Base-by-base conservation (phyloP, 805 yeast genomes). In the Saturnispora galanensis region DNA sequence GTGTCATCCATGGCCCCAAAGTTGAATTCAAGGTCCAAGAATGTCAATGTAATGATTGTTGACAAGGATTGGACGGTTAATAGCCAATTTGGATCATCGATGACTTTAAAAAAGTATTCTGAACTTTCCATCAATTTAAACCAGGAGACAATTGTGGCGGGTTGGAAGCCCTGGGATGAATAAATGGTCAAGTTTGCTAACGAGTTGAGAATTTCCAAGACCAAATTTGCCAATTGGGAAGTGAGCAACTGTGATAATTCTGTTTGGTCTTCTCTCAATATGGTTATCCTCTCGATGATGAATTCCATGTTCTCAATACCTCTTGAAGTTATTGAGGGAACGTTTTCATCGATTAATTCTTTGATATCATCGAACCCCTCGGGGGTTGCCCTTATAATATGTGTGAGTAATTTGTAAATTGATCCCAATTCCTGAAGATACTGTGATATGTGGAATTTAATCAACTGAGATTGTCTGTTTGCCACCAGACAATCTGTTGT, bases 21-120 rank as follows among this genome's bases (percentile, higher is more conserved):
- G 31, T 73, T 67, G 32, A 71, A 68, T 36, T 78, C 74, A 47
- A 81, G 62, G 42, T 84, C 86, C 18, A 84, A 55, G 33, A 81
- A 59, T 26, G 76, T 55, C 9, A 83, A 52, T 3, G 81, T 68
- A 1, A 73, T 63, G 2, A 77, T 56, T 1, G 81, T 71, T 3
- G 67, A 51, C 13, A 81, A 62, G 1, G 74, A 66, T 49, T 72
- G 70, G 4, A 79, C 59, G 52, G 64, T 56, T 4, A 41, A 3
- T 12, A 32, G 38, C 12, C 39, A 41, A n/a, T 48, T 59, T 49
- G 12, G 60, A 11, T 31, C 21, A 11, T 17, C 43, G 41, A 11
- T 39, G 53, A 9, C 35, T 17, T 38, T 31, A 5, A 52, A 49
- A 12, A 59, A 44, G 39, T 52, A 60, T 6, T 42, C 42, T 2